These are phyloP conservation scores for Helichrysum umbraculigerum DNA, from an alignment of 129 eudicot genomes.

Conservation along the genomic window DNA sequence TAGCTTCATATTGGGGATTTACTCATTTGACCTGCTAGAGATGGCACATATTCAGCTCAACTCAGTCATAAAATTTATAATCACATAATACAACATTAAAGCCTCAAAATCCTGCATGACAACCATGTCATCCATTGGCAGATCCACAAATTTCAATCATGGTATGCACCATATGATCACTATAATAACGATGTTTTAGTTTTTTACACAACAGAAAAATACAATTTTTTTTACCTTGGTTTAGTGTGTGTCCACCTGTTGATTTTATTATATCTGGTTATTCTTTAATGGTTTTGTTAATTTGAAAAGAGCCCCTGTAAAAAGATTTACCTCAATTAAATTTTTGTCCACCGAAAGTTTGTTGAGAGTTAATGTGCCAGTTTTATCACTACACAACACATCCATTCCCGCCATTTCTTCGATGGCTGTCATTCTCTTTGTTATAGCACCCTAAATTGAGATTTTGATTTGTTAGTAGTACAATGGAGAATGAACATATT, in stretches of 20 bases:
- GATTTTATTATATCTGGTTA: neutral
- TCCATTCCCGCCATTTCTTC: conserved; percentile 72
- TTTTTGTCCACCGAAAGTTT: conserved; percentile 57
- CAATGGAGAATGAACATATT: conserved; percentile 4
- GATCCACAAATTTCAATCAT: neutral
- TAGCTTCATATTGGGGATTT: neutral
- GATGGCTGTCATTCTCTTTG: conserved; percentile 62
- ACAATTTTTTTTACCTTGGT: neutral
- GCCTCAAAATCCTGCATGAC: neutral
- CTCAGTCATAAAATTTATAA: too few species aligned
- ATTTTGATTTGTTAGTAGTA: neutral
- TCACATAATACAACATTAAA: too few species aligned
- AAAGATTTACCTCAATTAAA: conserved; percentile 42
- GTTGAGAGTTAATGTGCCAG: conserved; percentile 59
- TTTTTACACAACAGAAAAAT: too few species aligned
- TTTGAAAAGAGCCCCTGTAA: neutral
- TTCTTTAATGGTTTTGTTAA: neutral
- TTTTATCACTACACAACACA: conserved; percentile 65
- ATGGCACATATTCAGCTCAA: neutral
- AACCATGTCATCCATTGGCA: neutral
- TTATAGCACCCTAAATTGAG: conserved; percentile 50
- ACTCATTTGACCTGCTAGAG: neutral
- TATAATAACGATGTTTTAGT: too few species aligned
- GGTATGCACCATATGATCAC: neutral
- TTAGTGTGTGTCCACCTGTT: neutral